Evolutionary conservation across 768 basidiomycete genomes (phyloP).

Genomic region (Mycena metata): DNA sequence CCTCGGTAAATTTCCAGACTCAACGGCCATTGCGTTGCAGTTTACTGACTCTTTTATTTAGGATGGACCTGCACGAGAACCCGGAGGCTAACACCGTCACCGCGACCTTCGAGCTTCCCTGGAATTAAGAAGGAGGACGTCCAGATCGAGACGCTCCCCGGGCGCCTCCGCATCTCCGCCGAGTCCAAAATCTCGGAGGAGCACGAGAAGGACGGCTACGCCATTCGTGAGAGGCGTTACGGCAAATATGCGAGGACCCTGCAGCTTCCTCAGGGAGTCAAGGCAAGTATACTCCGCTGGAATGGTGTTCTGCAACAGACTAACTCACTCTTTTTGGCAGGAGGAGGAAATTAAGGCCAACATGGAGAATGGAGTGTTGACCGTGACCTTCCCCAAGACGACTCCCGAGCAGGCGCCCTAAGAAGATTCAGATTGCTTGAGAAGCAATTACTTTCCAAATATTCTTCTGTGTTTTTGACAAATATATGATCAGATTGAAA

Average conservation of each 20-base stretch:
- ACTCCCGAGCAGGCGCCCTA: slow-evolving; percentile 46
- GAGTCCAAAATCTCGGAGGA: slow-evolving; percentile 53
- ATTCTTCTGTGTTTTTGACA: too few species aligned
- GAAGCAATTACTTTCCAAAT: too few species aligned
- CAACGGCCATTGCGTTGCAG: neutral
- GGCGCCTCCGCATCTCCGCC: slow-evolving; percentile 65
- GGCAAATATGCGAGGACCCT: slow-evolving; percentile 62
- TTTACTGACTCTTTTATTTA: slow-evolving; percentile 38
- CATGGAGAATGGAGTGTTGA: slow-evolving; percentile 67
- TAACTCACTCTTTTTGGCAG: slow-evolving; percentile 37
- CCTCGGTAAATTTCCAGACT: slow-evolving; percentile 49
- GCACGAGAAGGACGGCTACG: slow-evolving; percentile 53
- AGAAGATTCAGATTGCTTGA: slow-evolving; percentile 52
- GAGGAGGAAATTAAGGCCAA: slow-evolving; percentile 53
- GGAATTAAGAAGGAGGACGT: slow-evolving; percentile 66
- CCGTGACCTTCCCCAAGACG: slow-evolving; percentile 66
- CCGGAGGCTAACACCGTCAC: slow-evolving; percentile 61
- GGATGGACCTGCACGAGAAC: slow-evolving; percentile 71
- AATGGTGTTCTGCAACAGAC: neutral
- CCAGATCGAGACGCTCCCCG: slow-evolving; percentile 64
- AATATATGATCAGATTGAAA: too few species aligned
- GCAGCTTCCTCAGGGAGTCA: slow-evolving; percentile 65
- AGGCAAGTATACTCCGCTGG: slow-evolving; percentile 59
- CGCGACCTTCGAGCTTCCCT: slow-evolving; percentile 70
- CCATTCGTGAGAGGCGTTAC: slow-evolving; percentile 63